phyloP scores from a whole-genome alignment of 495 filamentous ascomycete species.

The Chaetomium fimeti region DNA sequence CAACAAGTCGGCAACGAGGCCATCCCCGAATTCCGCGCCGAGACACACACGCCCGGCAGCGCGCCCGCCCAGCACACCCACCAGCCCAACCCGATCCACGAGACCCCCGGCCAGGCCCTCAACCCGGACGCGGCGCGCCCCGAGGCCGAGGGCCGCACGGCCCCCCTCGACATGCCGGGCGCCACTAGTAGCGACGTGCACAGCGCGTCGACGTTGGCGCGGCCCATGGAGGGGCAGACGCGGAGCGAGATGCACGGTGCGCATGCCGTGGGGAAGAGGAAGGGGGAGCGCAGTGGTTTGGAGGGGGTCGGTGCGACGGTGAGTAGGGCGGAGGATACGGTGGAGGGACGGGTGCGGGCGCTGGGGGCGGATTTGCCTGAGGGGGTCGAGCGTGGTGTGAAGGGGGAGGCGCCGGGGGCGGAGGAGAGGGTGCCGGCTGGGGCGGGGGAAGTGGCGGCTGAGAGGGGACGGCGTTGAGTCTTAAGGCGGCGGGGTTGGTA shows the following conservation, averaged over 20 bases:
- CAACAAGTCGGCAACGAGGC: constrained; percentile 58
- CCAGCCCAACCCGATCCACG: constrained; percentile 11
- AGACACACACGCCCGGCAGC: constrained; percentile 62
- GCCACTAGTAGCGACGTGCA: constrained; percentile 64
- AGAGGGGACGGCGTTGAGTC: constrained; percentile 26
- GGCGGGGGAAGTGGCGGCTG: constrained; percentile 49
- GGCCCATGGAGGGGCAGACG: constrained; percentile 62
- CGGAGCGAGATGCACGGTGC: constrained; percentile 56
- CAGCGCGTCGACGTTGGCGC: constrained; percentile 56
- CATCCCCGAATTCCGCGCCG: constrained; percentile 59
- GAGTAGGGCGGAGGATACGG: constrained; percentile 27
- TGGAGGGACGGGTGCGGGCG: constrained; percentile 36
- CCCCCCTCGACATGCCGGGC: constrained; percentile 56
- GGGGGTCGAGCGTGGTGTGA: constrained; percentile 18
- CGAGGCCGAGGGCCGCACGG: constrained; percentile 30
- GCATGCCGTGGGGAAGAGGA: constrained; percentile 42
- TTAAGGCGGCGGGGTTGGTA: no score
- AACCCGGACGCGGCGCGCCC: constrained; percentile 29
- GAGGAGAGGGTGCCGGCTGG: constrained; percentile 42
- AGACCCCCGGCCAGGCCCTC: constrained; percentile 47
- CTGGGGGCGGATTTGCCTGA: constrained; percentile 28
- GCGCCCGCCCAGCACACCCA: constrained; percentile 29
- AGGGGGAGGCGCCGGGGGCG: constrained; percentile 24
- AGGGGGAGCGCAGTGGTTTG: constrained; percentile 54
- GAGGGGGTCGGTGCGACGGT: constrained; percentile 51